A percentile compares a stretch with the other conserved stretches of the same genome.
Evolutionary conservation across 179 eudicot genomes (phyloP).

Genomic region (Gypsophila paniculata): DNA sequence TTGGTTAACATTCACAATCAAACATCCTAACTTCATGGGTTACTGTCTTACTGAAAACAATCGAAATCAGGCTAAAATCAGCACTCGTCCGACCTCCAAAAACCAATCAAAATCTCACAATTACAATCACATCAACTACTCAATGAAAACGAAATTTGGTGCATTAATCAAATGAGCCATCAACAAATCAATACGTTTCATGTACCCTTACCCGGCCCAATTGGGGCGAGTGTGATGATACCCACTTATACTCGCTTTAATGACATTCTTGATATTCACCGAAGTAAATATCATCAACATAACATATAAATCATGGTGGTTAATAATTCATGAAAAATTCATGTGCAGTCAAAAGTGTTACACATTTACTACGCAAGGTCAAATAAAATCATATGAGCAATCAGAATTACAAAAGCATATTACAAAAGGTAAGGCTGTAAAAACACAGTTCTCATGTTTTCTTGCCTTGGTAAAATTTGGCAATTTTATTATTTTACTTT

Average conservation of each 20-base stretch:
- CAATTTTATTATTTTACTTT: not conserved
- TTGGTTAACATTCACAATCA: not conserved
- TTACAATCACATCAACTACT: not conserved
- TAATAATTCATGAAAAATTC: not conserved
- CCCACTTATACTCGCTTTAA: too few relatives aligned
- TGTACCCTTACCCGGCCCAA: too few relatives aligned
- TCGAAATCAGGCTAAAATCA: not conserved
- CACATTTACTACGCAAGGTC: not conserved
- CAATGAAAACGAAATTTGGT: not conserved
- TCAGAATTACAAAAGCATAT: conserved; percentile 13
- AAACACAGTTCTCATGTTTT: conserved; percentile 27
- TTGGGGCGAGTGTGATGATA: too few relatives aligned
- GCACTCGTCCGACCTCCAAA: not conserved
- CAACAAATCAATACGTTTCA: not conserved
- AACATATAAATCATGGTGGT: not conserved
- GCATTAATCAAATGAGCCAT: not conserved
- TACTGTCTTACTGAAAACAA: not conserved
- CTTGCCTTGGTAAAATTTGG: conserved; percentile 19
- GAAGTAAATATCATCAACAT: too few relatives aligned
- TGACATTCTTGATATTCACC: too few relatives aligned
- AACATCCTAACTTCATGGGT: not conserved
- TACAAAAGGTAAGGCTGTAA: conserved; percentile 2
- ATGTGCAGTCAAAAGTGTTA: not conserved
- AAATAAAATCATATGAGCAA: conserved; percentile 27
- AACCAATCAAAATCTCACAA: not conserved